Conservation (phyloP, 371 early-diverging fungal genomes). For the Saksenaea oblongispora region DNA sequence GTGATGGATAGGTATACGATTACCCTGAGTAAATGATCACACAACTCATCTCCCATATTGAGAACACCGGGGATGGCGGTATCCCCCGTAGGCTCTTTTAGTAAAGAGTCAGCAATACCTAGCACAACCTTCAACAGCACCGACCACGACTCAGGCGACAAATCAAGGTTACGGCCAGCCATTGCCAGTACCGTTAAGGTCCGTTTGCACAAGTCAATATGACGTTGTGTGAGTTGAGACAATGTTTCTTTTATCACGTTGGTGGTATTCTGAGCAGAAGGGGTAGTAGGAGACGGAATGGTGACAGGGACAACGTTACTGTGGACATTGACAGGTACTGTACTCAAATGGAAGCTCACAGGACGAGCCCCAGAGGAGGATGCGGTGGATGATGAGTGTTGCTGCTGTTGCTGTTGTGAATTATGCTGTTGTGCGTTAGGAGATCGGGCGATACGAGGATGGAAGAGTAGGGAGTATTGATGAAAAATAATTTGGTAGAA, state of each 20-base stretch:
- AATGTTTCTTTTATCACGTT: constrained; percentile 32
- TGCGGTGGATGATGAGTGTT: neutral
- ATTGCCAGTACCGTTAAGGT: constrained; percentile 65
- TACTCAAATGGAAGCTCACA: constrained; percentile 23
- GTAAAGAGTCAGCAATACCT: constrained; percentile 69
- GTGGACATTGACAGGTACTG: constrained; percentile 28
- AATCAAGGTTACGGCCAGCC: constrained; percentile 65
- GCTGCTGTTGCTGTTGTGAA: neutral
- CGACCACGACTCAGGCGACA: constrained; percentile 76
- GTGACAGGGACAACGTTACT: constrained; percentile 18
- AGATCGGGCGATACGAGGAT: constrained; percentile 49
- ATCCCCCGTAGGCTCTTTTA: constrained; percentile 55
- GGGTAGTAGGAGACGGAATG: constrained; percentile 11
- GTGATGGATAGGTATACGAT: neutral
- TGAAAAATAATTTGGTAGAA: constrained; percentile 69
- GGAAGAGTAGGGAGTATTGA: constrained; percentile 74
- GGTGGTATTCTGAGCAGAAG: constrained; percentile 3
- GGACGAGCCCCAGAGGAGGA: constrained; percentile 8
- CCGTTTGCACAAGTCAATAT: constrained; percentile 76
- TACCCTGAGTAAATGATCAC: constrained; percentile 71
- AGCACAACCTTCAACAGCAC: constrained; percentile 74
- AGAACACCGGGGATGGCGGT: constrained; percentile 34
- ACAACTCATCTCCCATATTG: constrained; percentile 76
- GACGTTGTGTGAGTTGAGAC: constrained; percentile 49
- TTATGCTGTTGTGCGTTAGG: constrained; percentile 15